phyloP scores from a whole-genome alignment of 192 early-diverging fungal species.

The Umbelopsis ramanniana region DNA sequence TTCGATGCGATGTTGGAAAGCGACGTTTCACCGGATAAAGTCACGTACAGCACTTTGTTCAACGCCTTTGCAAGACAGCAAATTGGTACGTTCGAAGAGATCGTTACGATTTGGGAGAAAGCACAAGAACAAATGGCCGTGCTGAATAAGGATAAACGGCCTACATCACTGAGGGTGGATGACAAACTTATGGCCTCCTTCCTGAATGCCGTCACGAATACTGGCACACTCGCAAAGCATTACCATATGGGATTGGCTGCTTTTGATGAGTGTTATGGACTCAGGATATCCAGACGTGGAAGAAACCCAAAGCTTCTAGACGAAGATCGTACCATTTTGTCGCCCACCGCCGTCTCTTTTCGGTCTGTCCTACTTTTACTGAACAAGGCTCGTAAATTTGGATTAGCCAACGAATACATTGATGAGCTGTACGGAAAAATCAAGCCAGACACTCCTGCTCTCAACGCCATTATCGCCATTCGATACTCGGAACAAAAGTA shows the following conservation, averaged over 20 bases:
- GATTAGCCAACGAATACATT: conserved; percentile 1
- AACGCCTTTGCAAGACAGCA: conserved; percentile 17
- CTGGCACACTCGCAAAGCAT: not conserved
- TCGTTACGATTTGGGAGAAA: not conserved
- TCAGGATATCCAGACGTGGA: not conserved
- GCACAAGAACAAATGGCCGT: not conserved
- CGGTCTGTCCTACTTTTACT: not conserved
- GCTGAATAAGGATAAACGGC: not conserved
- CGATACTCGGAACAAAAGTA: not conserved
- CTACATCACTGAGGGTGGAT: not conserved
- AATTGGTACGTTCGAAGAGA: not conserved
- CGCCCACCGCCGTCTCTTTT: not conserved
- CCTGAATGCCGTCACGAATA: not conserved
- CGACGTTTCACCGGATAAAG: conserved; percentile 3
- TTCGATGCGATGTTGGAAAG: not conserved
- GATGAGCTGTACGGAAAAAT: not conserved
- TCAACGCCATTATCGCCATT: conserved; percentile 16
- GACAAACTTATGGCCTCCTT: not conserved
- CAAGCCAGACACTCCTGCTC: not conserved
- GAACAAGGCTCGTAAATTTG: conserved; percentile 15
- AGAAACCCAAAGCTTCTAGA: not conserved
- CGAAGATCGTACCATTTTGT: not conserved
- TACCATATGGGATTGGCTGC: not conserved
- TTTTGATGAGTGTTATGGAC: not conserved
- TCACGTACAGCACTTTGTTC: conserved; percentile 26